A percentile compares a stretch with the other conserved stretches of the same genome.
Evolutionary conservation across 1,139 yeast species (phyloP).

Genomic region (Geotrichum aggregatum): DNA sequence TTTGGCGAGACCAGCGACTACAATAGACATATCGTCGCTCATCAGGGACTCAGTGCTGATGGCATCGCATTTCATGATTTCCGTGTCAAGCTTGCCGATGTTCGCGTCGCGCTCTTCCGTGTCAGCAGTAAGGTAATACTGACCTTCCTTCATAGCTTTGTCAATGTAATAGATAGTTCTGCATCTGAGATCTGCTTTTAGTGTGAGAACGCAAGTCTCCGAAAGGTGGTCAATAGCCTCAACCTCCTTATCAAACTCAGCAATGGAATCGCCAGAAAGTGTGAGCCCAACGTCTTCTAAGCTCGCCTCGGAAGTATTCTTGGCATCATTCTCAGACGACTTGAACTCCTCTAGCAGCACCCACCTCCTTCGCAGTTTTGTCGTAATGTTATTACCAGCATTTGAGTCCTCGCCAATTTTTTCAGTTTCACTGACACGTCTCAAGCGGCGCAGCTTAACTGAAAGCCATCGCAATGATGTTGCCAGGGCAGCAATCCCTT

Average conservation of each 20-base stretch:
- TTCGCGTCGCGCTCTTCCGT: slow-evolving; percentile 60
- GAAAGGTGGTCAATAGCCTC: slow-evolving; percentile 47
- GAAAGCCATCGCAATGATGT: slow-evolving; percentile 21
- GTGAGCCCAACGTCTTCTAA: slow-evolving; percentile 22
- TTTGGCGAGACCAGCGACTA: slow-evolving; percentile 51
- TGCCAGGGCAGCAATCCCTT: slow-evolving; percentile 18
- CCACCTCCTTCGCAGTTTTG: slow-evolving; percentile 33
- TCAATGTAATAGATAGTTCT: slow-evolving; percentile 60
- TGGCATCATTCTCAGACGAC: slow-evolving; percentile 22
- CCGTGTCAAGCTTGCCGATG: slow-evolving; percentile 57
- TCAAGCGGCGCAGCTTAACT: slow-evolving; percentile 12
- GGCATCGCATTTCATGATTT: slow-evolving; percentile 51
- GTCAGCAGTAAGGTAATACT: slow-evolving; percentile 44
- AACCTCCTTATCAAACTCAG: slow-evolving; percentile 49
- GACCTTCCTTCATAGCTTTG: slow-evolving; percentile 41
- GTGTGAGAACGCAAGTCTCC: slow-evolving; percentile 49
- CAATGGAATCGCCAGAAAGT: slow-evolving; percentile 41
- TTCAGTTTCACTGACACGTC: slow-evolving; percentile 14
- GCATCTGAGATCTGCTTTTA: slow-evolving; percentile 64
- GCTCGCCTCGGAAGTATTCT: slow-evolving; percentile 17
- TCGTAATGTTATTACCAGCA: slow-evolving; percentile 3
- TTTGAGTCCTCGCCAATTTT: slow-evolving; percentile 2
- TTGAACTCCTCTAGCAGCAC: slow-evolving; percentile 30
- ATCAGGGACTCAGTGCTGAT: slow-evolving; percentile 34
- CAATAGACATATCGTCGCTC: slow-evolving; percentile 34